A percentile compares a stretch with the other conserved stretches of the same genome.
Evolutionary conservation across 306 rosid species (phyloP).

Genomic region (Vigna mungo): DNA sequence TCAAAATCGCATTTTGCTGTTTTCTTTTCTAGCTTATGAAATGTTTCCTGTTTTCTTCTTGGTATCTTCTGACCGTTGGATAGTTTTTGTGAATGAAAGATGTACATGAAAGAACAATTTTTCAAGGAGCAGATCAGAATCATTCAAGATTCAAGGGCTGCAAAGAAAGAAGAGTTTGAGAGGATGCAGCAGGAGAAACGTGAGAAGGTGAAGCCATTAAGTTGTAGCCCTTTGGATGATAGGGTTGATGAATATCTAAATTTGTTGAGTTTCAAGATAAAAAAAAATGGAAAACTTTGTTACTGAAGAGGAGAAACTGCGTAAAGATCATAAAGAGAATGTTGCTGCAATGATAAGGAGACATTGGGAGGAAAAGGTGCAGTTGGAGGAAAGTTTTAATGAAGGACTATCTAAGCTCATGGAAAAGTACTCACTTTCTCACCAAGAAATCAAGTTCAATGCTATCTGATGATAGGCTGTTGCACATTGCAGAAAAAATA

Average conservation of each 20-base stretch:
- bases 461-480: neutral
- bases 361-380: slow-evolving; percentile 66
- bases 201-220: slow-evolving; percentile 62
- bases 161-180: slow-evolving; percentile 72
- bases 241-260: slow-evolving; percentile 55
- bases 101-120: slow-evolving; percentile 69
- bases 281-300: slow-evolving; percentile 67
- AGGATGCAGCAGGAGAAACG: slow-evolving; percentile 73
- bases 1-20: too few relatives aligned
- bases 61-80: neutral
- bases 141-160: slow-evolving; percentile 58
- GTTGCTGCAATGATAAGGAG: slow-evolving; percentile 54
- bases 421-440: slow-evolving; percentile 60
- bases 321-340: slow-evolving; percentile 53
- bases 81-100: slow-evolving; percentile 47
- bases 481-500: neutral
- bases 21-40: too few relatives aligned
- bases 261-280: slow-evolving; percentile 63
- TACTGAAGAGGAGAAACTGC: slow-evolving; percentile 53
- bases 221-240: slow-evolving; percentile 42
- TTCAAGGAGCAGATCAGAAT: slow-evolving; percentile 60
- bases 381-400: slow-evolving; percentile 58
- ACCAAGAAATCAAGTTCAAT: neutral
- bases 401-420: slow-evolving; percentile 57
- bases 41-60: slow-evolving; percentile 10